phyloP scores from a whole-genome alignment of 2,329 filamentous ascomycete genomes.

The Coniella lustricola region DNA sequence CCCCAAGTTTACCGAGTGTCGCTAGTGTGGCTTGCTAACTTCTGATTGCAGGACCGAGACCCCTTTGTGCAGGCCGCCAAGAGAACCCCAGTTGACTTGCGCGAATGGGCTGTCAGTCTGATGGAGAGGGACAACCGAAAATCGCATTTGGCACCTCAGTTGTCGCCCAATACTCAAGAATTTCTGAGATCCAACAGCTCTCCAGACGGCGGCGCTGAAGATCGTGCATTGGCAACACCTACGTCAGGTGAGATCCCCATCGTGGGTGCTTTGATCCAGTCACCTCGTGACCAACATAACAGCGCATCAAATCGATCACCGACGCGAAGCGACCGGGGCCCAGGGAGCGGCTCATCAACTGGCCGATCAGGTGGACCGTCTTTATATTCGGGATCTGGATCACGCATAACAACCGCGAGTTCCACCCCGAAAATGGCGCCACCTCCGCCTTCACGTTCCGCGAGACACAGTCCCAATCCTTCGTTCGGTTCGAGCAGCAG shows the following conservation, averaged over 20 bases:
- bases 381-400: slow-evolving; percentile 47
- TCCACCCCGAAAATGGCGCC: slow-evolving; percentile 43
- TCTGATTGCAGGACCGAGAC: slow-evolving; percentile 64
- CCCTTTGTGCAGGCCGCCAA: slow-evolving; percentile 95
- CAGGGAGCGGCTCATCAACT: slow-evolving; percentile 30
- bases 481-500: slow-evolving; percentile 34
- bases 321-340: slow-evolving; percentile 37
- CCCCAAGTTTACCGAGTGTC: neutral
- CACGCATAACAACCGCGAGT: slow-evolving; percentile 44
- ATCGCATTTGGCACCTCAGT: slow-evolving; percentile 77
- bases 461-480: slow-evolving; percentile 18
- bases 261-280: slow-evolving; percentile 45
- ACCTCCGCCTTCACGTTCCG: slow-evolving; percentile 19
- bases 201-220: slow-evolving; percentile 42
- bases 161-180: slow-evolving; percentile 71
- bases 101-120: slow-evolving; percentile 87
- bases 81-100: slow-evolving; percentile 86
- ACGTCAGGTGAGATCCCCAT: slow-evolving; percentile 69
- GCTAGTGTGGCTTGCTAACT: neutral
- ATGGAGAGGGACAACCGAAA: slow-evolving; percentile 95
- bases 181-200: slow-evolving; percentile 61
- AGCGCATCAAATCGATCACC: slow-evolving; percentile 44
- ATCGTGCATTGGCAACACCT: slow-evolving; percentile 49
- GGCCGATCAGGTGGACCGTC: slow-evolving; percentile 38
- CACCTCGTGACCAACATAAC: slow-evolving; percentile 43